Evolutionary conservation across 106 monocot species (phyloP).

Genomic region (Vanilla planifolia): DNA sequence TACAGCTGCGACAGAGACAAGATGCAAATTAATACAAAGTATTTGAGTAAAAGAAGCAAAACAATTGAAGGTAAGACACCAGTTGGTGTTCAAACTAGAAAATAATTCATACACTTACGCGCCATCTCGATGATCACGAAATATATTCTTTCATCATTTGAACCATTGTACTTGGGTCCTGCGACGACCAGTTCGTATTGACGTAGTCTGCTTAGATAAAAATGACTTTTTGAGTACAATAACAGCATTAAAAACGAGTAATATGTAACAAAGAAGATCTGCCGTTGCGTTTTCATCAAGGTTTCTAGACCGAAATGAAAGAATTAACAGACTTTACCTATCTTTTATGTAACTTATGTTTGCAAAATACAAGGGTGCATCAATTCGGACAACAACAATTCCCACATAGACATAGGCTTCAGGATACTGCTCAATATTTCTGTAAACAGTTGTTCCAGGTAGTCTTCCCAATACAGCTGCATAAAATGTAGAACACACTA

Average conservation of each 20-base stretch:
- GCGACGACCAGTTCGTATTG: slow-evolving; percentile 79
- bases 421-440: slow-evolving; percentile 88
- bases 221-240: slow-evolving; percentile 1
- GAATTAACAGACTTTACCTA: slow-evolving; percentile 36
- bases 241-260: neutral
- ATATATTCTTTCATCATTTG: slow-evolving; percentile 70
- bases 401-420: slow-evolving; percentile 93
- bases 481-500: too few species aligned
- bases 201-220: slow-evolving; percentile 50
- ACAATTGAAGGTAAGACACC: too few species aligned
- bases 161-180: slow-evolving; percentile 44
- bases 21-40: too few species aligned
- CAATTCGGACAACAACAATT: slow-evolving; percentile 85
- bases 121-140: slow-evolving; percentile 98
- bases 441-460: slow-evolving; percentile 94
- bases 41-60: too few species aligned
- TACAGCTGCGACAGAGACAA: slow-evolving; percentile 50
- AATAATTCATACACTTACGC: slow-evolving; percentile 46
- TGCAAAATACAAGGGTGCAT: slow-evolving; percentile 98
- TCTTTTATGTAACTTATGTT: slow-evolving; percentile 98
- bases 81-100: too few species aligned
- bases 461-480: slow-evolving; percentile 92
- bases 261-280: neutral
- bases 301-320: too few species aligned
- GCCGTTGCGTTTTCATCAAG: too few species aligned